Percentiles rank a stretch among this genome's conserved stretches.
Evolutionary conservation across 2,329 filamentous ascomycete species (phyloP).

Genomic region (Botrytis galanthina): DNA sequence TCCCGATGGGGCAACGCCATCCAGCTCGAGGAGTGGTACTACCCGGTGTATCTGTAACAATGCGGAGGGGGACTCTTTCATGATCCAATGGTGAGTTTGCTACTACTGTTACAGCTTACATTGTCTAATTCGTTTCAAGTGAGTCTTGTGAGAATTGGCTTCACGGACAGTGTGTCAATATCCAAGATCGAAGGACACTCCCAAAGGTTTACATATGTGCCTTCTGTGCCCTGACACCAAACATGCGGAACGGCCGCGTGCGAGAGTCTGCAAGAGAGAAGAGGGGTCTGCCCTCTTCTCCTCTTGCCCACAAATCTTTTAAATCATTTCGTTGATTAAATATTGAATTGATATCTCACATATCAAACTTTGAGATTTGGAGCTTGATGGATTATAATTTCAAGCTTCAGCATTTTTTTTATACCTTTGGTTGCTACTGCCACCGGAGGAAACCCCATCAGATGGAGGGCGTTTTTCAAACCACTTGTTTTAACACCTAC

Average conservation of each 20-base stretch:
- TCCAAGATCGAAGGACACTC: slow-evolving; percentile 50
- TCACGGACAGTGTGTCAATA: slow-evolving; percentile 61
- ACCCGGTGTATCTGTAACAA: slow-evolving; percentile 57
- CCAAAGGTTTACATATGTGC: slow-evolving; percentile 62
- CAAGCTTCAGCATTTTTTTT: background rate
- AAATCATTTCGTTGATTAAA: slow-evolving; percentile 43
- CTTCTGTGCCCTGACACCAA: slow-evolving; percentile 61
- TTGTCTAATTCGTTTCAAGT: slow-evolving; percentile 27
- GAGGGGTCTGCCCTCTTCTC: slow-evolving; percentile 39
- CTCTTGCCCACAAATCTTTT: slow-evolving; percentile 46
- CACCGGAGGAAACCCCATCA: background rate
- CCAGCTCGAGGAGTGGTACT: slow-evolving; percentile 37
- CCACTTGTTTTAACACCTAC: slow-evolving; percentile 1
- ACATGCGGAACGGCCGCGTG: slow-evolving; percentile 49
- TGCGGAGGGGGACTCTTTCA: slow-evolving; percentile 49
- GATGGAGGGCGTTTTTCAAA: background rate
- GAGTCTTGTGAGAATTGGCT: slow-evolving; percentile 65
- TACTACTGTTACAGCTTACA: background rate
- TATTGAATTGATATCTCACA: background rate
- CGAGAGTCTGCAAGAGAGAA: slow-evolving; percentile 40
- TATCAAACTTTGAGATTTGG: background rate
- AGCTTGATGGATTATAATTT: background rate
- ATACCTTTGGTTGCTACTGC: background rate
- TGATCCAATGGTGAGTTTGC: slow-evolving; percentile 60
- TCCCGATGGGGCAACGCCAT: slow-evolving; percentile 48